Evolutionary conservation across 2,329 filamentous ascomycete genomes (phyloP).

Genomic region (Trichoderma oligosporum): DNA sequence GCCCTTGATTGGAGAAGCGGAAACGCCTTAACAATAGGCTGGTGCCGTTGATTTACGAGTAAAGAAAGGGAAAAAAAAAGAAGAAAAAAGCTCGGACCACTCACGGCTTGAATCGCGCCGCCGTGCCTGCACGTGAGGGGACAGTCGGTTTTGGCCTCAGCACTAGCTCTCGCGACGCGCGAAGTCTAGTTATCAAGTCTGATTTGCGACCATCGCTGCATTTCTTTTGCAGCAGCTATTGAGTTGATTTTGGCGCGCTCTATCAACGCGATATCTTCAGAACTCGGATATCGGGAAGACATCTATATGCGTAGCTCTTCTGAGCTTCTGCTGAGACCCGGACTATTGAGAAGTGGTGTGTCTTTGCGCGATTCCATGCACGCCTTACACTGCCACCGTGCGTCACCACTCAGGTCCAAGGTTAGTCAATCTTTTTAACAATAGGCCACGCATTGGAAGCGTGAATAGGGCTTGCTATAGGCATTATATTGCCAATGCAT

Average conservation of each 20-base stretch:
- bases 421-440: constrained; percentile 2
- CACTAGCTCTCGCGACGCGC: constrained; percentile 18
- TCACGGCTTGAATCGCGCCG: constrained; percentile 9
- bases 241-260: neutral
- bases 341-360: neutral
- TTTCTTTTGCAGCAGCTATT: neutral
- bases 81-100: constrained; percentile 16
- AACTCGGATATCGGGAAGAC: neutral
- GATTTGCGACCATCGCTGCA: constrained; percentile 14
- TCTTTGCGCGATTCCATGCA: constrained; percentile 20
- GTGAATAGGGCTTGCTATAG: neutral
- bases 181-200: constrained; percentile 12
- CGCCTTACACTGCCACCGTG: constrained; percentile 7
- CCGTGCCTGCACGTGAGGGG: constrained; percentile 19
- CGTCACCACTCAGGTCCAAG: neutral
- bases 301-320: neutral
- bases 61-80: neutral
- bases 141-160: constrained; percentile 15
- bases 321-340: neutral
- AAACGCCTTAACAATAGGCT: constrained; percentile 1
- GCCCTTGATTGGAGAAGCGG: constrained; percentile 7
- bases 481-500: neutral
- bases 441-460: neutral
- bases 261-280: constrained; percentile 1
- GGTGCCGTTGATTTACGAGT: neutral